phyloP scores from a whole-genome alignment of 306 rosid genomes.

The Quercus mongolica region DNA sequence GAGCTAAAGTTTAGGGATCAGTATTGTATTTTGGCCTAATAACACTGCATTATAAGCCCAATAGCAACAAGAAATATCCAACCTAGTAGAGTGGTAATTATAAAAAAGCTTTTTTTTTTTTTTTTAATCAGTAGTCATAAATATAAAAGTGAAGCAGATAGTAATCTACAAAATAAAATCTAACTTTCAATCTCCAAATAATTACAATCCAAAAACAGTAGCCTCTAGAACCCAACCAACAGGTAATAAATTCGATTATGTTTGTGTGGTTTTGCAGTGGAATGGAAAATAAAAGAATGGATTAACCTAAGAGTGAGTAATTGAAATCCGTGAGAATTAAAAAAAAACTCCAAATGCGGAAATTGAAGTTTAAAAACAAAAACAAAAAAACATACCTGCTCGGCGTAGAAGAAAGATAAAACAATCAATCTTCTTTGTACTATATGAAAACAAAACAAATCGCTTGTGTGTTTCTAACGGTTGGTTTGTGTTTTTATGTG shows the following conservation, averaged over 20 bases:
- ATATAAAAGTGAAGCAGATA: not conserved
- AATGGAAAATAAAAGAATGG: no score
- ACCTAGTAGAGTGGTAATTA: no score
- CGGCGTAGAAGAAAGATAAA: not conserved
- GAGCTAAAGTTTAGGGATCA: no score
- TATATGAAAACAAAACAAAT: not conserved
- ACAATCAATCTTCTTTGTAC: not conserved
- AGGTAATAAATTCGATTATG: no score
- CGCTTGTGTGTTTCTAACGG: not conserved
- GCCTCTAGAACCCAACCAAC: no score
- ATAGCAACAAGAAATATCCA: no score
- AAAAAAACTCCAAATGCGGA: not conserved
- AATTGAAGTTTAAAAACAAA: not conserved
- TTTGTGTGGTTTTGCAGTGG: no score
- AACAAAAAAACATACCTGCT: not conserved
- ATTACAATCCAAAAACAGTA: not conserved
- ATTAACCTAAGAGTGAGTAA: not conserved
- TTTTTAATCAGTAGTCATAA: not conserved
- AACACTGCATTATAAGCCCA: no score
- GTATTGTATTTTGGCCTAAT: no score
- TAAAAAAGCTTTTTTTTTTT: no score
- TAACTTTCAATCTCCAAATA: not conserved
- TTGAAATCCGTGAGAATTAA: not conserved
- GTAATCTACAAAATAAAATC: not conserved
- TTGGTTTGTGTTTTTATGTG: not conserved